Evolutionary conservation across 2,329 filamentous ascomycete species (phyloP).

Genomic region (Alternaria sp.): DNA sequence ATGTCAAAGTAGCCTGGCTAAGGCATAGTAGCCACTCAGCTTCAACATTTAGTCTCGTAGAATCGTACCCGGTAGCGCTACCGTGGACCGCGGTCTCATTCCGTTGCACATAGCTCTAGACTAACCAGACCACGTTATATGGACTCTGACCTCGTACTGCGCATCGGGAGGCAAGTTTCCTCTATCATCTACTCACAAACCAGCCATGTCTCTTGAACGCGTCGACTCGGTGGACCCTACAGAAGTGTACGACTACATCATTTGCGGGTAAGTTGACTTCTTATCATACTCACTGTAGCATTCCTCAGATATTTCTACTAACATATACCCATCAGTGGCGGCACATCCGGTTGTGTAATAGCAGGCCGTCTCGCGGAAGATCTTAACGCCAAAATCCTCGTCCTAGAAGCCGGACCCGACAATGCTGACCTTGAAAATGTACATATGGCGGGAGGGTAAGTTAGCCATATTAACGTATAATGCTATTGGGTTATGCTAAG

Average conservation of each 20-base stretch:
- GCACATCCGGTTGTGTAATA: conserved; percentile 58
- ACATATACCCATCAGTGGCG: conserved; percentile 42
- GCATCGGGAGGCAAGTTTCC: background rate
- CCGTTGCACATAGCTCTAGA: background rate
- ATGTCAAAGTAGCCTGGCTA: background rate
- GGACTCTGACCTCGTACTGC: background rate
- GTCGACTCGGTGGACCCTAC: conserved; percentile 23
- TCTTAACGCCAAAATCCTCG: conserved; percentile 48
- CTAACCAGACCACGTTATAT: background rate
- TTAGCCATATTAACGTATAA: background rate
- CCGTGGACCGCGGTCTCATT: background rate
- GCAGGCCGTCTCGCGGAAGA: conserved; percentile 57
- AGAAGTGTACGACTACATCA: conserved; percentile 34
- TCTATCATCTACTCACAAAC: background rate
- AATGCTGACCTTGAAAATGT: conserved; percentile 56
- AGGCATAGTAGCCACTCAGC: too few relatives aligned
- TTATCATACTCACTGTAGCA: too few relatives aligned
- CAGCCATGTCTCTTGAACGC: conserved; percentile 26
- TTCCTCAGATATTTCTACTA: background rate
- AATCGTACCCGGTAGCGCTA: background rate
- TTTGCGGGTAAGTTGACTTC: conserved; percentile 28
- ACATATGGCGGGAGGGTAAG: conserved; percentile 57
- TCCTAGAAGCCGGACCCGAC: conserved; percentile 58
- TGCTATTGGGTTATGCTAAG: background rate
- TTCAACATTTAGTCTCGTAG: background rate